Percentiles rank a stretch among this genome's conserved stretches.
These are phyloP conservation scores for Fusarium solani-melongenae DNA, from an alignment of 2,329 filamentous ascomycete species.

Conservation along the genomic window DNA sequence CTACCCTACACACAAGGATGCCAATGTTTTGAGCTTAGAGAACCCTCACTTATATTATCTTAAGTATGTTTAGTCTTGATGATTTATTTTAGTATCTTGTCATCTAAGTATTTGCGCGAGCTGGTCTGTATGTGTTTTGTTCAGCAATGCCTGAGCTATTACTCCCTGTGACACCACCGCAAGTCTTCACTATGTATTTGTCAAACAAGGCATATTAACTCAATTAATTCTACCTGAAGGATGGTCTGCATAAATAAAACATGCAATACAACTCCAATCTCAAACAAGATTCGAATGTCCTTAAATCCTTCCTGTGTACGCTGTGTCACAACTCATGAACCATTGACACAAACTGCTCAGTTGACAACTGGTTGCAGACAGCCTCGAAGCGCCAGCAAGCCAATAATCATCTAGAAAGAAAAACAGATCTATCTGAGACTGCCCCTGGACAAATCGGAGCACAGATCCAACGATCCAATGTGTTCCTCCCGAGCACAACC, in stretches of 20 bases:
- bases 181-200: neutral
- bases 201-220: neutral
- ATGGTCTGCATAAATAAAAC: too few species aligned
- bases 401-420: neutral
- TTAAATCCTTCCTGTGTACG: neutral
- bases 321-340: neutral
- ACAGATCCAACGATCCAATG: neutral
- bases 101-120: too few species aligned
- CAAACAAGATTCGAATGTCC: neutral
- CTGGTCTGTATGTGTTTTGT: too few species aligned
- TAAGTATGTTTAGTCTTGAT: neutral
- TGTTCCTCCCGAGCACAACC: neutral
- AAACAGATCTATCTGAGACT: neutral
- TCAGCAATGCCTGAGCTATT: too few species aligned
- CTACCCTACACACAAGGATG: neutral
- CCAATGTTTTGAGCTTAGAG: neutral
- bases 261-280: neutral
- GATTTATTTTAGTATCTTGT: too few species aligned
- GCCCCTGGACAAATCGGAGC: neutral
- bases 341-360: neutral
- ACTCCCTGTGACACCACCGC: fast-evolving
- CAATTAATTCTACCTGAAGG: neutral
- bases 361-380: neutral
- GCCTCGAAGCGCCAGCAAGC: neutral
- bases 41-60: neutral